phyloP scores from a whole-genome alignment of 176 grass and related monocot species.

The Eremochloa ophiuroides region DNA sequence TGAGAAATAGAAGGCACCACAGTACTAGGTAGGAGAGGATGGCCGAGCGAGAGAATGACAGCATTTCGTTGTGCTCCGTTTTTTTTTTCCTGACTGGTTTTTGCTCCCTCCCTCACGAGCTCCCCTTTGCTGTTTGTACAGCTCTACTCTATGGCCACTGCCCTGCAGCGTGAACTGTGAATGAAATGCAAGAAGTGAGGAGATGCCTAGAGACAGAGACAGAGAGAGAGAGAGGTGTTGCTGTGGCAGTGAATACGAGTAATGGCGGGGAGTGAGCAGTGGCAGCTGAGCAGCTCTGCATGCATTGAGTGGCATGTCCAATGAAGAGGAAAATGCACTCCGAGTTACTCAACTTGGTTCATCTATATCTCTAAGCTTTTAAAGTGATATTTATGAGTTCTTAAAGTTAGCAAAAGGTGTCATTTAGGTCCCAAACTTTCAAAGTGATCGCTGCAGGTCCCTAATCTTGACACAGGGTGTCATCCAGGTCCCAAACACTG shows the following conservation, averaged over 20 bases:
- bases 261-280: constrained; percentile 41
- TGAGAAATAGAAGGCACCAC: constrained; percentile 22
- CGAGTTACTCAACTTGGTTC: too few species aligned
- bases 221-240: background rate
- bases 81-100: background rate
- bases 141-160: background rate
- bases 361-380: too few species aligned
- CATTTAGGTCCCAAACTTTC: too few species aligned
- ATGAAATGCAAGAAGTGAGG: background rate
- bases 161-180: background rate
- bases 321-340: too few species aligned
- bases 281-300: constrained; percentile 19
- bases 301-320: constrained; percentile 28
- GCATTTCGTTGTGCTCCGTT: constrained; percentile 25
- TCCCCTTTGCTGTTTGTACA: constrained; percentile 5
- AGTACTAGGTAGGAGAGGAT: constrained; percentile 10
- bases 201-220: background rate
- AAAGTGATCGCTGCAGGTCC: too few species aligned
- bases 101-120: background rate
- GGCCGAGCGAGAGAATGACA: background rate
- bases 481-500: too few species aligned
- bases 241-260: constrained; percentile 13
- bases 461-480: too few species aligned
- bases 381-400: too few species aligned
- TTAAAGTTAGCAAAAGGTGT: too few species aligned